phyloP scores from a whole-genome alignment of 2,329 filamentous ascomycete genomes.

The Fusarium sp. region DNA sequence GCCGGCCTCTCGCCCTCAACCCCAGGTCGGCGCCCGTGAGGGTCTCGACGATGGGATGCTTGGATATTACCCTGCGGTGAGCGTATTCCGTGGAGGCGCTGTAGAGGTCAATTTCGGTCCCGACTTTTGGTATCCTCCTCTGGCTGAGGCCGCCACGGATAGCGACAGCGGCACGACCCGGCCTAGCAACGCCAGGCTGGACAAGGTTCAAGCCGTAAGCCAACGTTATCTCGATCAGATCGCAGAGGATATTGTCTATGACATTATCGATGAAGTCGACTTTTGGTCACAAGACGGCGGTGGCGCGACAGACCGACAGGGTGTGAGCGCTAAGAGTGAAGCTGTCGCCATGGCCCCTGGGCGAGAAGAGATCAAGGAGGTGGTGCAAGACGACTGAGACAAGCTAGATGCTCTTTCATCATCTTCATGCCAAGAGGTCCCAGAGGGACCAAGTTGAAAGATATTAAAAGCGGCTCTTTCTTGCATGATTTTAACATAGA shows the following conservation, averaged over 20 bases:
- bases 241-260: slow-evolving; percentile 90
- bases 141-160: slow-evolving; percentile 58
- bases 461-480: background rate
- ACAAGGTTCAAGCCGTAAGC: slow-evolving; percentile 67
- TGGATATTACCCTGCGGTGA: slow-evolving; percentile 94
- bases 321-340: slow-evolving; percentile 56
- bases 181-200: slow-evolving; percentile 35
- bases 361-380: slow-evolving; percentile 69
- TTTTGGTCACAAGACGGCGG: slow-evolving; percentile 79
- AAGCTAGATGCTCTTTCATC: background rate
- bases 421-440: background rate
- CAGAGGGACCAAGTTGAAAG: background rate
- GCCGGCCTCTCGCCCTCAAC: slow-evolving; percentile 79
- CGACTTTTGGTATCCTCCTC: slow-evolving; percentile 88
- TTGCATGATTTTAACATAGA: slow-evolving; percentile 30
- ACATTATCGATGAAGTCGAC: slow-evolving; percentile 93
- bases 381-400: slow-evolving; percentile 68
- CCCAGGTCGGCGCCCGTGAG: slow-evolving; percentile 78
- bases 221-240: slow-evolving; percentile 93
- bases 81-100: slow-evolving; percentile 89
- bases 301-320: slow-evolving; percentile 58
- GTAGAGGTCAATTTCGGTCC: slow-evolving; percentile 95
- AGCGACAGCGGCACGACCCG: slow-evolving; percentile 60
- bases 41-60: slow-evolving; percentile 94
- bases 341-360: slow-evolving; percentile 55